Base-by-base conservation (phyloP, 805 yeast genomes). In the Blastobotrys muscicola region DNA sequence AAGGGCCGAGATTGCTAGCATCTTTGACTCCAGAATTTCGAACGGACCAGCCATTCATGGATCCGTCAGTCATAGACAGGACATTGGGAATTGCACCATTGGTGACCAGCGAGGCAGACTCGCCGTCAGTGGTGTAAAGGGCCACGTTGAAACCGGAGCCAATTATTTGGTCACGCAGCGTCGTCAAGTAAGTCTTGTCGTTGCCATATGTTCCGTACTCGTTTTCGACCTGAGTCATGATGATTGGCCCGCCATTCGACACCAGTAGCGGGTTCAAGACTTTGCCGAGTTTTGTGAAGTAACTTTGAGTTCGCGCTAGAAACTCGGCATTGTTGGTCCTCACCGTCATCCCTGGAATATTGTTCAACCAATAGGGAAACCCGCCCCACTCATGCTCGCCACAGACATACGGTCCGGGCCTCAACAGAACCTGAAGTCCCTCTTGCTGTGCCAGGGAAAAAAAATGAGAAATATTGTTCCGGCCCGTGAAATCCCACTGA, bases 351-450 rank as follows among this genome's bases (percentile, higher is more conserved):
- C 36, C 37, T n/a, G 31, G 12, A 12, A 30, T 39, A n/a, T 39
- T 39, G 29, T 23, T 31, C 14, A 39, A 20, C 36, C 36, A 39
- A 14, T 31, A 31, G 8, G 42, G 42, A 12, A 30, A 33, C 11
- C 42, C 42, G 15, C 42, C 42, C 42, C 42, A 39, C 12, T 39
- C 42, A 16, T 33, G 42, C 13, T 39, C 42, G 3, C 37, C 42
- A 32, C 37, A 32, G 36, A 39, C 20, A 32, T 33, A 39, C 7
- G 42, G 42, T 26, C 42, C 42, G 20, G 30, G 23, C 16, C 42
- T 10, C 29, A 39, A 30, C 8, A 31, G 29, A 10, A 29, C 42
- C 8, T 31, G 8, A 26, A 39, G 35, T 7, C 42, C 42, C 23
- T 39, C 42, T 16, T 39, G 33, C 13, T 39, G 42, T 6, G 42